A percentile compares a stretch with the other conserved stretches of the same genome.
Evolutionary conservation across 768 basidiomycete genomes (phyloP).

Genomic region (Trametes cubensis): DNA sequence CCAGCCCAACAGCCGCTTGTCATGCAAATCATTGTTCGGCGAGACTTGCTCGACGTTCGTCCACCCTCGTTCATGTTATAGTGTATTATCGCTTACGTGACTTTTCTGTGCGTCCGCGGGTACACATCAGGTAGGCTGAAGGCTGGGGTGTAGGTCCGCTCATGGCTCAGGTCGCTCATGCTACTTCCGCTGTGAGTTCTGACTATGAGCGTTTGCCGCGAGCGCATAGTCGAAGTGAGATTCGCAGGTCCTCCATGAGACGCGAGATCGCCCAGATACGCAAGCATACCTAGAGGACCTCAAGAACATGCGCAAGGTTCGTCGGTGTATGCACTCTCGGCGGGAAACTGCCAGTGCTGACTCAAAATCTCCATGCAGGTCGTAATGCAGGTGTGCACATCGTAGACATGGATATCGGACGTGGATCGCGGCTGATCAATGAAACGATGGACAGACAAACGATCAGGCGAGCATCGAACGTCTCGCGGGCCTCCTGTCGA

Average conservation of each 20-base stretch:
- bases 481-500: constrained; percentile 36
- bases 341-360: neutral
- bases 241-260: constrained; percentile 43
- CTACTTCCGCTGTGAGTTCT: constrained; percentile 42
- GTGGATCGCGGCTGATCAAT: neutral
- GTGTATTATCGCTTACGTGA: too few relatives aligned
- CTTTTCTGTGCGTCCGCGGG: neutral
- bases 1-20: constrained; percentile 33
- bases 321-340: neutral
- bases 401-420: neutral
- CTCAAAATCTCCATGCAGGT: constrained; percentile 31
- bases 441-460: constrained; percentile 32
- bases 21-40: constrained; percentile 49
- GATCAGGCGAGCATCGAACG: constrained; percentile 37
- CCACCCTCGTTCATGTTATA: neutral
- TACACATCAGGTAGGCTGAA: constrained; percentile 34
- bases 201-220: too few relatives aligned
- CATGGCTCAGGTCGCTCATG: constrained; percentile 49
- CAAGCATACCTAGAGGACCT: constrained; percentile 43
- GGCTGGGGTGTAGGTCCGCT: constrained; percentile 49
- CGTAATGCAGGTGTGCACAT: constrained; percentile 41
- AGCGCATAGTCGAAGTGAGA: neutral
- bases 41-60: constrained; percentile 46
- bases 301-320: constrained; percentile 45
- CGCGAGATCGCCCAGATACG: constrained; percentile 42